Evolutionary conservation across 108 stramenopile genomes (phyloP), one percentile per base, ranked within the genome.

Genomic region (Cafeteria roenbergensis): DNA sequence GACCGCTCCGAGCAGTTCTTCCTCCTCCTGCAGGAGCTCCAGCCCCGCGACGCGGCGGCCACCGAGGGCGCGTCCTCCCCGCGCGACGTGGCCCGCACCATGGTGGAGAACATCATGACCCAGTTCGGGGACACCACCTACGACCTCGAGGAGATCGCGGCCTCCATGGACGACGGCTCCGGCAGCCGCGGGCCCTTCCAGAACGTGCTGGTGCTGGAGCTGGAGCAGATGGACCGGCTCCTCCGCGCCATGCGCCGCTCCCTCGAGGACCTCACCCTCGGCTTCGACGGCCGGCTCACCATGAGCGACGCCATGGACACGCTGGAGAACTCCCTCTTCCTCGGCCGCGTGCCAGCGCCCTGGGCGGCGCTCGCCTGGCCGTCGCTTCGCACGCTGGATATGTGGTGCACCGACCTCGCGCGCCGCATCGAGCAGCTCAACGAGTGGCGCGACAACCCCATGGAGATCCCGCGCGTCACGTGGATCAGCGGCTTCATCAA

Each of bases 151-250:
- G 89, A 90, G 29, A 72, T 91, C 34, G 73, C 62, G 31, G 63
- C 67, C 61, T 68, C 70, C 34, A 34, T 87, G 37, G 90, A 91
- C 35, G 88, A 89, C 51, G 68, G 78, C 32, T 6, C 42, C 12
- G 59, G 59, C 34, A 27, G n/a, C 2, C 22, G 59, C 2, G 89
- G 88, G 1, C 90, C 90, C 1, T 91, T 86, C 71, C 90, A 91
- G 73, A 91, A 91, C 70, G 87, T 88, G 6, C 88, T 91, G 65
- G 63, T 82, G 27, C 87, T 88, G 74, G 90, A 91, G 84, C 88
- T 89, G 85, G 90, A 90, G 68, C 78, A 88, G 20, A 88, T 91
- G 85, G 90, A 91, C 69, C 70, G 65, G 0, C 66, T 91, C 4
- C 62, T 91, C 25, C 58, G 74, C 25, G 89, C 88, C 61, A 90